phyloP scores from a whole-genome alignment of 148 eudicot genomes.

The Chenopodium quinoa region DNA sequence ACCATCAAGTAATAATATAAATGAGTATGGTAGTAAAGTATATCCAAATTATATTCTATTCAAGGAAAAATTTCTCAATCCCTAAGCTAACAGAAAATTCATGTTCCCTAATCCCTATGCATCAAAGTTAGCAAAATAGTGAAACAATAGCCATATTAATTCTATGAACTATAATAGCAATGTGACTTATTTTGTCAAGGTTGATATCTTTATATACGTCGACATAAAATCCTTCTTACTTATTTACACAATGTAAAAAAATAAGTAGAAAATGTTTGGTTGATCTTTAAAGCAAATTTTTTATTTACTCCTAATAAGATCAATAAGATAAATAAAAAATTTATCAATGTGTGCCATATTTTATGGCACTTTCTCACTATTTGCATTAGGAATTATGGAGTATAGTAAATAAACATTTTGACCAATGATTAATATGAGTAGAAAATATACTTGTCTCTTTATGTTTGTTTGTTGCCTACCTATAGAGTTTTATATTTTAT shows the following conservation, averaged over 20 bases:
- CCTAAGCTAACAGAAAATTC: not conserved
- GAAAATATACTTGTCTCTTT: conserved; percentile 25
- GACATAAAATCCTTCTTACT: too few species aligned
- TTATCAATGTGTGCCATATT: too few species aligned
- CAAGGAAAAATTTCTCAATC: not conserved
- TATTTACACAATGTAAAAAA: too few species aligned
- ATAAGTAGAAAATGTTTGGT: too few species aligned
- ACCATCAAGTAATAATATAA: too few species aligned
- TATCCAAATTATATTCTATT: too few species aligned
- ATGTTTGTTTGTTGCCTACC: conserved; percentile 22
- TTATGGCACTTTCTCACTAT: not conserved
- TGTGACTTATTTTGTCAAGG: not conserved
- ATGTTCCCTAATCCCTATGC: not conserved
- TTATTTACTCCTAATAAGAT: too few species aligned
- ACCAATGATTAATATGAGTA: conserved; percentile 14
- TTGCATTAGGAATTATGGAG: not conserved
- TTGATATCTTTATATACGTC: too few species aligned
- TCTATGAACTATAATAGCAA: not conserved
- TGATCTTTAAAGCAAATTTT: too few species aligned
- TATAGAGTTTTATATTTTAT: not conserved
- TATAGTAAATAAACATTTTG: not conserved
- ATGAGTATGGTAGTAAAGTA: too few species aligned
- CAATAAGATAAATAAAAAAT: too few species aligned
- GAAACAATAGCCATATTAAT: not conserved
- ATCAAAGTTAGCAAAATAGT: conserved; percentile 6